Conservation (phyloP, 805 yeast genomes). For the Cyberlindnera nakhonratchasimensis region DNA sequence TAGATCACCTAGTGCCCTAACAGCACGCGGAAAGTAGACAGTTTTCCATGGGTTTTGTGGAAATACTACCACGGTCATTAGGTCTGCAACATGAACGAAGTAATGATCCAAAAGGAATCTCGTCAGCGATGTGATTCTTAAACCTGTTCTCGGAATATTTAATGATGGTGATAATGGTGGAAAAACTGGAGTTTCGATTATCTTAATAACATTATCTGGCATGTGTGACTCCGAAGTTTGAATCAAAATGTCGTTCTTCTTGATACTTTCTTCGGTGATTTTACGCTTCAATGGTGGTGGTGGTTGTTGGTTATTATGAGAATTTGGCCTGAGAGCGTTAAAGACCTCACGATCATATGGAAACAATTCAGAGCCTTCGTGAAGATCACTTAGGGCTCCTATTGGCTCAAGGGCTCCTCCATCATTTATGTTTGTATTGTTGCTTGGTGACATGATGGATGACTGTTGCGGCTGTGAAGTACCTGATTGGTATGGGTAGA, state of each 20-base stretch:
- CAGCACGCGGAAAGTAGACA: constrained; percentile 80
- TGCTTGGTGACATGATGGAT: background rate
- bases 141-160: constrained; percentile 55
- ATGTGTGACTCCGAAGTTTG: constrained; percentile 38
- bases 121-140: constrained; percentile 65
- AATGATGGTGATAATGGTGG: constrained; percentile 30
- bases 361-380: constrained; percentile 7
- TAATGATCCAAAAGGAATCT: constrained; percentile 71
- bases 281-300: background rate
- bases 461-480: background rate
- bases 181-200: constrained; percentile 33
- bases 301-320: constrained; percentile 2
- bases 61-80: constrained; percentile 67
- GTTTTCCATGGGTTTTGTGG: constrained; percentile 86
- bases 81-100: constrained; percentile 70
- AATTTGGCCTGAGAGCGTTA: constrained; percentile 24
- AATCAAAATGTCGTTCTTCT: constrained; percentile 14
- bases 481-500: constrained; percentile 31
- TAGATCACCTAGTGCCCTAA: constrained; percentile 78
- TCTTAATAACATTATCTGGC: constrained; percentile 46
- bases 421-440: background rate
- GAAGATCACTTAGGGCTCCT: constrained; percentile 1
- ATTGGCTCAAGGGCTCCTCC: background rate
- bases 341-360: constrained; percentile 28
- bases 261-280: background rate